Evolutionary conservation across 768 basidiomycete genomes (phyloP), one percentile per base, ranked within the genome.

Genomic region (Amanita rubescens): DNA sequence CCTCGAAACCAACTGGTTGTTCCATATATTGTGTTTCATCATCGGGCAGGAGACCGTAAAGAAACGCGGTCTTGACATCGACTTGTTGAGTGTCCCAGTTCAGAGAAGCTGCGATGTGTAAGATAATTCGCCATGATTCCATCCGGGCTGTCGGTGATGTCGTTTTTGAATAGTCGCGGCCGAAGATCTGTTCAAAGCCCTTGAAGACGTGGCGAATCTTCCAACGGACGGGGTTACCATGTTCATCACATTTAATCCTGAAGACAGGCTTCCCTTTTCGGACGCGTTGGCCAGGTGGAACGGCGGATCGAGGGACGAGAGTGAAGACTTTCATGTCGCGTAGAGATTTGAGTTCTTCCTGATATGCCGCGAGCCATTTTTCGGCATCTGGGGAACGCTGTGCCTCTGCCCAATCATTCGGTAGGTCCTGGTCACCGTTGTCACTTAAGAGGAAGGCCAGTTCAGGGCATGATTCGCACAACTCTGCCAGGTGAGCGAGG

Each of bases 51-150:
- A 59, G 43, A 2, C 70, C 66, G 56, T 74, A 60, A 0, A 75
- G 65, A 57, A 68, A 76, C 0, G 72, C 71, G 0, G 67, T 71
- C 32, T 71, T 72, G 24, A 75, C 62, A 58, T 75, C 71, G 3
- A 73, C n/a, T n/a, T n/a, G n/a, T n/a, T 66, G 58, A 1, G 69
- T 57, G 10, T 70, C 69, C 69, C 66, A 75, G 25, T 65, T 67
- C 0, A 62, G 41, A 0, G 54, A 2, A 0, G 69, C 70, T 0
- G 68, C 70, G 3, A 75, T 50, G 20, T 73, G 68, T 0, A 72
- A 59, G 2, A 77, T 34, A 14, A 34, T 9, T 9, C 33, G 6
- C 33, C 33, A 34, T 34, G n/a, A n/a, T n/a, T n/a, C n/a, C n/a
- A n/a, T n/a, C n/a, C n/a, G n/a, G n/a, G n/a, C n/a, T n/a, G n/a